Evolutionary conservation across 192 early-diverging fungal genomes (phyloP).

Genomic region (Pilaira anomala): DNA sequence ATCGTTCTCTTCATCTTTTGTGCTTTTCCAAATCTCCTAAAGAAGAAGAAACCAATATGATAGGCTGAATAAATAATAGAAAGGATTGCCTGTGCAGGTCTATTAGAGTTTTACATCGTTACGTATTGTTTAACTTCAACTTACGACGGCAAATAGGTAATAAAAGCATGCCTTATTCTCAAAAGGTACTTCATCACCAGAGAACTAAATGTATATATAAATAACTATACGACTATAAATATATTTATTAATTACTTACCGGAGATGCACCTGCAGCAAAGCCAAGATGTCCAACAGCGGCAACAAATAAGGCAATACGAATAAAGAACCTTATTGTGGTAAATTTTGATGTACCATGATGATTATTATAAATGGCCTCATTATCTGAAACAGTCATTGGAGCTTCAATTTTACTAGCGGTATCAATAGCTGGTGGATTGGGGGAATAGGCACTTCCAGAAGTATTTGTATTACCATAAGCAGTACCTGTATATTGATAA

Average conservation of each 20-base stretch:
- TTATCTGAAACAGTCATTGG: slow-evolving; percentile 1
- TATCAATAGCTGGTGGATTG: not conserved
- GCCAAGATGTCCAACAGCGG: slow-evolving; percentile 29
- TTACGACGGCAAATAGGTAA: slow-evolving; percentile 34
- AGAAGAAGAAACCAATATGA: slow-evolving; percentile 17
- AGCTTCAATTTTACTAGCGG: not conserved
- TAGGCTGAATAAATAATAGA: slow-evolving; percentile 23
- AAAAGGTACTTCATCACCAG: slow-evolving; percentile 23
- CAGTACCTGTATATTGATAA: slow-evolving; percentile 35
- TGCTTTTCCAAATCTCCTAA: slow-evolving; percentile 19
- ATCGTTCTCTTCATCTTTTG: slow-evolving; percentile 31
- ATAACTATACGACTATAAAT: not conserved
- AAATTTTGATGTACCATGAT: not conserved
- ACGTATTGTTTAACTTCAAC: not conserved
- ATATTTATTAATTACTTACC: slow-evolving; percentile 17
- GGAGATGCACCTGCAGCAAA: slow-evolving; percentile 39
- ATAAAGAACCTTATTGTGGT: slow-evolving; percentile 21
- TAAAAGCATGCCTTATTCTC: slow-evolving; percentile 31
- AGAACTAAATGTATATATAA: slow-evolving; percentile 11
- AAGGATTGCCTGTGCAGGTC: slow-evolving; percentile 8
- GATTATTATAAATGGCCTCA: slow-evolving; percentile 6
- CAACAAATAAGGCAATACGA: slow-evolving; percentile 32
- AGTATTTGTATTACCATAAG: slow-evolving; percentile 23
- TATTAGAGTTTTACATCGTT: not conserved
- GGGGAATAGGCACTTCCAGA: not conserved